Conservation (phyloP, 169 alveolate species). For the Amoebophrya sp. region DNA sequence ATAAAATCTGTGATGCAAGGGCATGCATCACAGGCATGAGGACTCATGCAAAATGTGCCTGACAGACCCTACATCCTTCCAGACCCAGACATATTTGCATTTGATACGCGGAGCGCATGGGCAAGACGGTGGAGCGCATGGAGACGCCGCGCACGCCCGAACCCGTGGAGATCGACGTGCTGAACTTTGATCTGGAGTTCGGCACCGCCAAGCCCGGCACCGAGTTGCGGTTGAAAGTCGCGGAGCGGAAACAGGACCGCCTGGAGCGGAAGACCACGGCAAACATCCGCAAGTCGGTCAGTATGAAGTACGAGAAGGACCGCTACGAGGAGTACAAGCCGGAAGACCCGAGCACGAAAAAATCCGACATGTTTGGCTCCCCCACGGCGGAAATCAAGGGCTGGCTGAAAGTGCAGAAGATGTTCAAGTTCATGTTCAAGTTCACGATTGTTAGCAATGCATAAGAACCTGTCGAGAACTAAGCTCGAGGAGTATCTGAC, state of each 20-base stretch:
- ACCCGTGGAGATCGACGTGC: background rate
- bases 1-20: too few species aligned
- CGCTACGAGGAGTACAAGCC: too few species aligned
- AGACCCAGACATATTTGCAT: too few species aligned
- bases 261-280: background rate
- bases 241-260: background rate
- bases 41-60: too few species aligned
- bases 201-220: background rate
- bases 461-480: too few species aligned
- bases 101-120: background rate
- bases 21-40: too few species aligned
- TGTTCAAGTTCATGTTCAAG: conserved; percentile 10
- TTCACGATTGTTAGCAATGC: too few species aligned
- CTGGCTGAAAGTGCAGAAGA: background rate
- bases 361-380: too few species aligned
- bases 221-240: background rate
- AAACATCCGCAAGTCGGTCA: background rate
- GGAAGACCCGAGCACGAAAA: too few species aligned
- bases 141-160: background rate
- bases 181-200: background rate
- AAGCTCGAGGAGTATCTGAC: too few species aligned
- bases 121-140: background rate
- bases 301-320: too few species aligned
- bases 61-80: too few species aligned
- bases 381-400: background rate